Conservation (phyloP, 2,329 filamentous ascomycete species). For the Clonostachys chloroleuca region DNA sequence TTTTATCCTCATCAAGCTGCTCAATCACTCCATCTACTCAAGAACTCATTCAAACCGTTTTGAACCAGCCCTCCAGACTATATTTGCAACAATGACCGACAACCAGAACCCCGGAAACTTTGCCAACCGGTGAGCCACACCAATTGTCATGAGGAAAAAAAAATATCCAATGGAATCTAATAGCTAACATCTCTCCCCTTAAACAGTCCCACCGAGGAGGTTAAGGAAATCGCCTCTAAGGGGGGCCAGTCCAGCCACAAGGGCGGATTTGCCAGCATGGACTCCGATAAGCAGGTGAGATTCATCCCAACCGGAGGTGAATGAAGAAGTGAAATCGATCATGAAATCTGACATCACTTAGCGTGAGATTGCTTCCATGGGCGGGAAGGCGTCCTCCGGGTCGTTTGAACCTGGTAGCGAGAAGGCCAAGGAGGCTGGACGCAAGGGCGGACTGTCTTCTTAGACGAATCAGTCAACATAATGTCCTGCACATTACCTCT, state of each 20-base stretch:
- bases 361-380: conserved; percentile 46
- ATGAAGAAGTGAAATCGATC: too few species aligned
- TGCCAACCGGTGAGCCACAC: conserved; percentile 8
- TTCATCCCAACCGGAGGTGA: too few species aligned
- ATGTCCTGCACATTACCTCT: too few species aligned
- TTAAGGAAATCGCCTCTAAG: conserved; percentile 33
- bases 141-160: not conserved
- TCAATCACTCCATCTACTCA: too few species aligned
- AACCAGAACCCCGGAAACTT: conserved; percentile 11
- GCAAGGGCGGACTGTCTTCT: conserved; percentile 37
- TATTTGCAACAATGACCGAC: conserved; percentile 5
- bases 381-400: conserved; percentile 46
- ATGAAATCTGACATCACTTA: too few species aligned
- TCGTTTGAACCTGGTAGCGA: conserved; percentile 49
- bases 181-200: not conserved
- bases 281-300: conserved; percentile 30
- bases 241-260: conserved; percentile 27
- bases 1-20: too few species aligned
- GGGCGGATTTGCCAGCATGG: conserved; percentile 33
- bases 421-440: conserved; percentile 46
- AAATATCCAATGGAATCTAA: not conserved
- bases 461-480: too few species aligned
- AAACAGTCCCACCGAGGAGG: conserved; percentile 24
- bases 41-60: too few species aligned
- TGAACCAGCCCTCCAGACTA: too few species aligned